Evolutionary conservation across 2,329 filamentous ascomycete species (phyloP).

Genomic region (Alternaria sp.): DNA sequence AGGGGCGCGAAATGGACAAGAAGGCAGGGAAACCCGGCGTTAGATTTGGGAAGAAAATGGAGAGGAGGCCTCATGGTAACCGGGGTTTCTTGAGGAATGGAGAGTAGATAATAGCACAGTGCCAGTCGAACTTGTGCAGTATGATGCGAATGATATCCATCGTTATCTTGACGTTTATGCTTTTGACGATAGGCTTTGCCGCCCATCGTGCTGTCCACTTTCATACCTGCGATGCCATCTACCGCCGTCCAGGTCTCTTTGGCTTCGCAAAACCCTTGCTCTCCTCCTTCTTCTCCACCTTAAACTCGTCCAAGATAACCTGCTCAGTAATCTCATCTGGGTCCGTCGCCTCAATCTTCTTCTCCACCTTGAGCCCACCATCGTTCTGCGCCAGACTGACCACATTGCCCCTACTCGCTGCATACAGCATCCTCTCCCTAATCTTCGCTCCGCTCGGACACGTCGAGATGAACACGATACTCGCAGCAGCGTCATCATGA

Average conservation of each 20-base stretch:
- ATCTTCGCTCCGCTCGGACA: conserved; percentile 75
- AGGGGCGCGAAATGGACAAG: conserved; percentile 47
- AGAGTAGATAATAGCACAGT: conserved; percentile 15
- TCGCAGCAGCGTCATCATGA: conserved; percentile 64
- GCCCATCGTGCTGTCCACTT: not conserved
- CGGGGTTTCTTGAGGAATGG: conserved; percentile 42
- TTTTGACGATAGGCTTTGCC: not conserved
- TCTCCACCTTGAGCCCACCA: conserved; percentile 70
- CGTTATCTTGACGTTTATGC: not conserved
- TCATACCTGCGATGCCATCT: not conserved
- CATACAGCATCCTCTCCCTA: conserved; percentile 86
- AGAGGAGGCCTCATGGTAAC: conserved; percentile 36
- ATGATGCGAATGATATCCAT: not conserved
- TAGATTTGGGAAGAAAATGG: conserved; percentile 34
- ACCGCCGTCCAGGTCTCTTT: conserved; percentile 74
- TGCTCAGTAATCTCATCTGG: conserved; percentile 74
- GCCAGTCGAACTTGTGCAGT: not conserved
- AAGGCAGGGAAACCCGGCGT: conserved; percentile 22
- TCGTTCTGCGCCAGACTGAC: conserved; percentile 70
- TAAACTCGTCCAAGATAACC: conserved; percentile 69
- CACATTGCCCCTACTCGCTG: conserved; percentile 66
- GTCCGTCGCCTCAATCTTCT: conserved; percentile 70
- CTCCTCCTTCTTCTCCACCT: conserved; percentile 71
- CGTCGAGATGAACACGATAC: conserved; percentile 81
- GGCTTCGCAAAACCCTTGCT: conserved; percentile 77